Base-by-base conservation (phyloP, 345 rosid species). In the Hypericum androsaemum region DNA sequence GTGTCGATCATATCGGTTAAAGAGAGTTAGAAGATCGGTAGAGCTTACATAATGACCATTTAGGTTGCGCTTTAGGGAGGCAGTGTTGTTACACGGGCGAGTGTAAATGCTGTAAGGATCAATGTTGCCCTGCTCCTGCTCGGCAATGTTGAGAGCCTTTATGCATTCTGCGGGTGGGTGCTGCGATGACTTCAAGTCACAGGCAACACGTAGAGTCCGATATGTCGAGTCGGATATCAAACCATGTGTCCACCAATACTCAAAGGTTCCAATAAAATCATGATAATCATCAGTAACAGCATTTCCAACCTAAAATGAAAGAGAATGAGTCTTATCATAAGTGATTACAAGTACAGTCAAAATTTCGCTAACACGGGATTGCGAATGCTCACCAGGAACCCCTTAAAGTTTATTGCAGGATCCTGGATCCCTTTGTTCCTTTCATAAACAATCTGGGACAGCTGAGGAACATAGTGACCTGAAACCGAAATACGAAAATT, bases 391-490 rank as follows among this genome's bases (percentile, higher is more conserved):
- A 92, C 98, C 80, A 92, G 52, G 75, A 92, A 92, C 52, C 98
- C 98, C 71, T 83, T 92, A 38, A 92, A 85, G 71, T 92, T 88
- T 44, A 88, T 85, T 17, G 47, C 74, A 6, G 98, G 87, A 58
- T 80, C 73, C 39, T 62, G 68, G 50, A 83, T 62, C 15, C 87
- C 81, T 56, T 74, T 85, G 70, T 85, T 81, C 59, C 65, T 81
- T 70, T 72, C 63, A 22, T 77, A 63, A 39, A 92, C 85, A 67
- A 92, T 62, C 64, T 85, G 84, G 45, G 99, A 92, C 67, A 92
- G 53, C 66, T 92, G 97, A 63, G 99, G 99, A 68, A 92, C 97
- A 72, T 85, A 92, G 54, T 92, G 99, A 55, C 99, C 97, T 86
- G 79, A 57, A 61, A 64, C 12, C 28, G 28, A 56, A 35, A 44